These are phyloP conservation scores for Pestalotiopsis sp. DNA, from an alignment of 2,329 filamentous ascomycete species.

Conservation along the genomic window DNA sequence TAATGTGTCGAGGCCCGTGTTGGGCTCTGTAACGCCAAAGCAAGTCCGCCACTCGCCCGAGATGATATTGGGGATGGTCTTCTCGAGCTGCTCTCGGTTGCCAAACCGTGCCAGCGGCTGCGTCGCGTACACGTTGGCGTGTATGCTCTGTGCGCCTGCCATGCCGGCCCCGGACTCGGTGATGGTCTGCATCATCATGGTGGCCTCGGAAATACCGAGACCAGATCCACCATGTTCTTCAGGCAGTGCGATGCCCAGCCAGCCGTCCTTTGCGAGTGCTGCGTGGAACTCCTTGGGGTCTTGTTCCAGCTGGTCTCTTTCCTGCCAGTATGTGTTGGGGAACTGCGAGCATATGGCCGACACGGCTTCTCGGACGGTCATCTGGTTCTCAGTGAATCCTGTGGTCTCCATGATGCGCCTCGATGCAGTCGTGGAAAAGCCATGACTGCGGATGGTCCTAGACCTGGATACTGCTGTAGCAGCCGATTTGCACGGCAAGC, in stretches of 20 bases:
- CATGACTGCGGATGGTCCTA: background rate
- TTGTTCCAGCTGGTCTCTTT: constrained; percentile 68
- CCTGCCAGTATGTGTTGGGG: constrained; percentile 76
- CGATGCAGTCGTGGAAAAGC: constrained; percentile 37
- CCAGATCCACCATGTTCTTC: constrained; percentile 75
- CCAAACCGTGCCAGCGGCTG: constrained; percentile 76
- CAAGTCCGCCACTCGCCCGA: constrained; percentile 72
- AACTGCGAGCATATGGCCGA: constrained; percentile 69
- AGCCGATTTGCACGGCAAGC: background rate
- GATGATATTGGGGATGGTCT: constrained; percentile 71
- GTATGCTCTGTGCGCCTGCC: constrained; percentile 65
- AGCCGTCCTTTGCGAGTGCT: constrained; percentile 73
- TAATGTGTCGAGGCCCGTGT: constrained; percentile 78
- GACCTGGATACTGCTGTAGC: background rate
- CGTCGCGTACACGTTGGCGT: constrained; percentile 73
- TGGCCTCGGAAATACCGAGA: constrained; percentile 78
- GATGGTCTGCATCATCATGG: constrained; percentile 86
- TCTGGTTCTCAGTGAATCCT: constrained; percentile 72
- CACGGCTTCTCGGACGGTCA: constrained; percentile 72
- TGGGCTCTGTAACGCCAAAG: constrained; percentile 85
- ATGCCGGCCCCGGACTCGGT: constrained; percentile 79
- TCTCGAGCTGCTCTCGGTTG: constrained; percentile 61
- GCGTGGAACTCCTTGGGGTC: constrained; percentile 78
- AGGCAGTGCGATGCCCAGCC: constrained; percentile 79
- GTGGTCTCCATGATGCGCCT: constrained; percentile 67